phyloP scores from a whole-genome alignment of 2,329 filamentous ascomycete species.

The Fusarium temperatum region DNA sequence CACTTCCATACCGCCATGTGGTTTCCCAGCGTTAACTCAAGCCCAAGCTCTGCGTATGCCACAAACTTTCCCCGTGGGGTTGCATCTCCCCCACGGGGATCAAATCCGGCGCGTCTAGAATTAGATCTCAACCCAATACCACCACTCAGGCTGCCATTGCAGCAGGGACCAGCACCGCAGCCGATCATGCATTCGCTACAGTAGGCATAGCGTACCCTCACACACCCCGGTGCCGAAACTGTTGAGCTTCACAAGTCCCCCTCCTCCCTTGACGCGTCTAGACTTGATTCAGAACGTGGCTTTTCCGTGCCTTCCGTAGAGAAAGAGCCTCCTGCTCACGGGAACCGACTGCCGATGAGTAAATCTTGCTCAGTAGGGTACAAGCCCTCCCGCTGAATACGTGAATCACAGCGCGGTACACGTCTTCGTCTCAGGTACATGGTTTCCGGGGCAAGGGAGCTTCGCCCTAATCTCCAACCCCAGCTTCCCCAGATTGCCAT shows the following conservation, averaged over 20 bases:
- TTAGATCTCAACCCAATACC: background rate
- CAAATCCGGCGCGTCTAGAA: background rate
- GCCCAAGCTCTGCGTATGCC: background rate
- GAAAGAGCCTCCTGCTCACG: background rate
- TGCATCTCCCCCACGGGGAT: background rate
- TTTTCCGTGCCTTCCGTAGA: background rate
- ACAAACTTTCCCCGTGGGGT: background rate
- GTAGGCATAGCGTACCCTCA: background rate
- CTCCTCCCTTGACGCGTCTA: background rate
- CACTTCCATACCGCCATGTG: background rate
- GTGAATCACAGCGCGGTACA: background rate
- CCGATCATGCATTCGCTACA: background rate
- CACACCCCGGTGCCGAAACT: background rate
- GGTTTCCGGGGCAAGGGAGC: background rate
- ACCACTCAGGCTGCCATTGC: background rate
- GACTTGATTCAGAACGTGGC: background rate
- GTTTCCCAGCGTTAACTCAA: background rate
- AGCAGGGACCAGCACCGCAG: background rate
- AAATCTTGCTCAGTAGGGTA: accelerated
- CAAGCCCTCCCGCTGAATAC: background rate
- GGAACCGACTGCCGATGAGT: background rate
- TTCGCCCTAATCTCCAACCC: background rate
- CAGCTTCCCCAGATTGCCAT: background rate
- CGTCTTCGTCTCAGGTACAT: background rate
- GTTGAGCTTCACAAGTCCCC: background rate